Evolutionary conservation across 2,329 filamentous ascomycete genomes (phyloP), one percentile per base, ranked within the genome.

Genomic region (Macrophomina phaseolina): DNA sequence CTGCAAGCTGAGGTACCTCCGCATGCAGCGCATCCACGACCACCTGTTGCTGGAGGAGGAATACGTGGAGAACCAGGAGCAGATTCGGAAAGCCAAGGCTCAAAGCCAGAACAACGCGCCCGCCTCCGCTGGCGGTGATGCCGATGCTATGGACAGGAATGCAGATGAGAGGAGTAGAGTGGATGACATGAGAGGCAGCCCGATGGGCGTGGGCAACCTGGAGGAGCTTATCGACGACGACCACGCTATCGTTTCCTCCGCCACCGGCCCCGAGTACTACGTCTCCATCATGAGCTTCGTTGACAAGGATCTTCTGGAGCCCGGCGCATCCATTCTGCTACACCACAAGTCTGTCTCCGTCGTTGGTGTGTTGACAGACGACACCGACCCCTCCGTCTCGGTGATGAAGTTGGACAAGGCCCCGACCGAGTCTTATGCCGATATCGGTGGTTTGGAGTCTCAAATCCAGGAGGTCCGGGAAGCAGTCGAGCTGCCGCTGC

Each of bases 201-300:
- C 95, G 52, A 99, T 99, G 95, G 94, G 95, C 23, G 95, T 99
- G 51, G 95, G 95, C 70, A 98, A 95, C 67, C 84, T 99, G 72
- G 95, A 99, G 81, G 95, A 99, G 84, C 91, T 99, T 84, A 99
- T 99, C 77, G 95, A 99, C 76, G 95, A 99, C 78, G 95, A 99
- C 82, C 95, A 99, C 76, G 95, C 95, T 69, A 99, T 99, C 76
- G 95, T 99, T 42, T 97, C 94, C 18, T 97, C 93, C 79, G 96
- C 95, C 0, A 98, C 95, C 6, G 95, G 95, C 0, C 95, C 95
- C 1, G 95, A 99, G 80, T 99, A 97, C 86, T 99, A 98, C 79
- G 95, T 99, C 71, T 97, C 94, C 73, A 99, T 99, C 86, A 98
- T 98, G 95, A 97, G 94, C 65, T 99, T 99, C 75, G 95, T 99